Evolutionary conservation across 2,329 filamentous ascomycete species (phyloP), one percentile per base, ranked within the genome.

Genomic region (Aspergillus uvarum): DNA sequence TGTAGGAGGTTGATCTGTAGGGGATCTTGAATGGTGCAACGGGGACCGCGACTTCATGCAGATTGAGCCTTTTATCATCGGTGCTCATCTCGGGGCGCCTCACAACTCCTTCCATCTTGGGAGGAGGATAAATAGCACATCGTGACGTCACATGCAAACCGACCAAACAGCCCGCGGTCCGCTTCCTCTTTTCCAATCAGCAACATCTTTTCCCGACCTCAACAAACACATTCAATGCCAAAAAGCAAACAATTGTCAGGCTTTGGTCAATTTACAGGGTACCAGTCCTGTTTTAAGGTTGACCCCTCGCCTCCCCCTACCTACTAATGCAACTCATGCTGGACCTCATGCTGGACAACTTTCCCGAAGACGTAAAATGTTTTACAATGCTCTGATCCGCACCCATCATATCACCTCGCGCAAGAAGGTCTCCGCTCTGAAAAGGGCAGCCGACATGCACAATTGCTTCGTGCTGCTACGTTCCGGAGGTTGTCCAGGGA

Each of bases 351-450:
- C 32, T 47, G 2, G 31, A 14, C n/a, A 5, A 24, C 14, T 7
- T 22, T 12, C 5, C n/a, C 6, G 5, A 32, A 2, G n/a, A 47
- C 16, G 42, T 35, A 62, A 51, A 60, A 70, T 69, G 65, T 65
- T 69, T 38, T 82, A 76, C 69, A 83, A 85, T 70, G 84, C 88
- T 31, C 79, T 93, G 50, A 90, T 93, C 61, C 85, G 89, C 55
- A 93, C 90, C 0, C 90, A 93, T 67, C 90, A 93, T 73, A 92
- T 93, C 70, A 92, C 89, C 4, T 92, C 88, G 0, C 87, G 89
- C 64, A 92, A 91, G 72, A 93, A 93, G 70, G 82, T 88, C 49
- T 77, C 81, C 26, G 80, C 81, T 58, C 81, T 93, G 22, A 88
- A 89, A 72, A 86, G 87, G 2, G 83, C 85, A 3, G 86, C 88